Conservation (phyloP, 306 rosid species). For the Senna tora region DNA sequence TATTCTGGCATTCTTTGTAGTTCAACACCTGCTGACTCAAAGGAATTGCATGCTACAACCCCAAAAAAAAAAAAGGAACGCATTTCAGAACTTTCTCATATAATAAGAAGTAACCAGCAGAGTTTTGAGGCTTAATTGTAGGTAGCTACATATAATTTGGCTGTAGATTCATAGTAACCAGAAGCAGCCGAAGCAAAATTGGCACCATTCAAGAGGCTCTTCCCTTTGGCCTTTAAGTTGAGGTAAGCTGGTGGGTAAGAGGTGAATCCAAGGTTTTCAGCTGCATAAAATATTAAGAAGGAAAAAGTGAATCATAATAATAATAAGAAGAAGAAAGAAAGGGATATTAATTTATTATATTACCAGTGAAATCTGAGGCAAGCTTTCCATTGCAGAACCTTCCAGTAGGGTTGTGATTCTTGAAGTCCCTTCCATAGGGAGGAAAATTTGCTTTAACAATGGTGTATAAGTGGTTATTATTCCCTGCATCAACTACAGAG, state of each 20-base stretch:
- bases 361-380: slow-evolving; percentile 65
- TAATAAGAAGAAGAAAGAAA: neutral
- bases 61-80: neutral
- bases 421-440: slow-evolving; percentile 81
- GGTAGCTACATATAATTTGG: slow-evolving; percentile 66
- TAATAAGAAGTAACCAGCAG: neutral
- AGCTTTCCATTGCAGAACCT: slow-evolving; percentile 81
- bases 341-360: neutral
- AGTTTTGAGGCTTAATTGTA: slow-evolving; percentile 40
- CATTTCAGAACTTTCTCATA: neutral
- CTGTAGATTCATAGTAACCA: slow-evolving; percentile 60
- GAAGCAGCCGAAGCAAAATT: slow-evolving; percentile 75
- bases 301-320: too few species aligned
- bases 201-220: slow-evolving; percentile 46
- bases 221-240: slow-evolving; percentile 45
- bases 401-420: slow-evolving; percentile 55
- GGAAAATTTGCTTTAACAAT: slow-evolving; percentile 58
- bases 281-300: slow-evolving; percentile 30
- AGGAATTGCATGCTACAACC: slow-evolving; percentile 59
- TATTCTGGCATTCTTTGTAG: slow-evolving; percentile 62
- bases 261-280: slow-evolving; percentile 58
- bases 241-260: slow-evolving; percentile 55
- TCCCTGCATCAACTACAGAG: slow-evolving; percentile 71
- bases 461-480: slow-evolving; percentile 54
- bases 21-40: slow-evolving; percentile 58